A percentile compares a stretch with the other conserved stretches of the same genome.
These are phyloP conservation scores for Anacardium occidentale DNA, from an alignment of 345 rosid species.

Conservation along the genomic window DNA sequence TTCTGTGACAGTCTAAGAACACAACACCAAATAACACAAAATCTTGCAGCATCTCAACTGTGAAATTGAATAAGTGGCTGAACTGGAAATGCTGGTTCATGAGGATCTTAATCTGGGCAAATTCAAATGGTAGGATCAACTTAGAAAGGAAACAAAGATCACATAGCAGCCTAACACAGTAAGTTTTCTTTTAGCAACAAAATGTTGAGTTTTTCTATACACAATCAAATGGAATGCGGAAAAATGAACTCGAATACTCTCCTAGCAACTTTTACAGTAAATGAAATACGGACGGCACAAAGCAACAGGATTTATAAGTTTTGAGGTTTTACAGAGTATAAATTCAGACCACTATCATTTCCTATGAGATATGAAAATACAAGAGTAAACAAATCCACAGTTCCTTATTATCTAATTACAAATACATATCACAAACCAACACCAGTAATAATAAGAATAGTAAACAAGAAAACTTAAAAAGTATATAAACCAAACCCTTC, in stretches of 20 bases:
- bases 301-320: slow-evolving; percentile 28
- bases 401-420: slow-evolving; percentile 64
- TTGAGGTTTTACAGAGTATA: slow-evolving; percentile 53
- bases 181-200: neutral
- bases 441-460: slow-evolving; percentile 33
- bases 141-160: neutral
- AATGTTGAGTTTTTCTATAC: neutral
- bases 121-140: neutral
- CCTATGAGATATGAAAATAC: slow-evolving; percentile 41
- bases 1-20: too few relatives aligned
- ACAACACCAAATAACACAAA: neutral
- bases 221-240: neutral
- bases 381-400: slow-evolving; percentile 32
- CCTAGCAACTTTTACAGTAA: slow-evolving; percentile 24
- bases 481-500: slow-evolving; percentile 44
- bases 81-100: too few relatives aligned
- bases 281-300: slow-evolving; percentile 40
- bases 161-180: neutral
- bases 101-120: too few relatives aligned
- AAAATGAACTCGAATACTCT: slow-evolving; percentile 8
- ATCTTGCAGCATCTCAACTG: slow-evolving; percentile 19
- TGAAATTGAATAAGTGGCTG: neutral
- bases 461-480: slow-evolving; percentile 31
- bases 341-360: slow-evolving; percentile 36
- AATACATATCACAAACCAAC: slow-evolving; percentile 62